Evolutionary conservation across 257 asterid species (phyloP).

Genomic region (Nicotiana obtusifolia): DNA sequence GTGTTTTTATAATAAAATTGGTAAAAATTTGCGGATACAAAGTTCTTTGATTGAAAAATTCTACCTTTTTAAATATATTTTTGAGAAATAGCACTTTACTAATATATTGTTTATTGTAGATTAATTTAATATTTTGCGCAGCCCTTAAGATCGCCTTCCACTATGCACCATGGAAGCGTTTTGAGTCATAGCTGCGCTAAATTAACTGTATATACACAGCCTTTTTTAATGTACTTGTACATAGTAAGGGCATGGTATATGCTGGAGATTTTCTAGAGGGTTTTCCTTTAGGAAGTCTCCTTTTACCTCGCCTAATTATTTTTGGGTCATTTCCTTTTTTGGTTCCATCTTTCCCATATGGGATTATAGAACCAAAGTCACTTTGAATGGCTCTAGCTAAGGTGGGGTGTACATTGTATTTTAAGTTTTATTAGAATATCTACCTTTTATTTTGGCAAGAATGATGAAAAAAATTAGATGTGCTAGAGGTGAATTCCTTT

Average conservation of each 20-base stretch:
- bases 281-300: not conserved
- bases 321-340: not conserved
- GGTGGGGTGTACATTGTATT: too few species aligned
- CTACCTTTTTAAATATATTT: too few species aligned
- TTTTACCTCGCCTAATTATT: not conserved
- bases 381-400: not conserved
- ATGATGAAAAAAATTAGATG: not conserved
- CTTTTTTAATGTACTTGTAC: not conserved
- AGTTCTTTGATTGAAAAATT: too few species aligned
- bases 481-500: too few species aligned
- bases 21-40: too few species aligned
- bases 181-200: slow-evolving; percentile 70
- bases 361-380: not conserved
- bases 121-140: slow-evolving; percentile 25
- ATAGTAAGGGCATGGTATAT: not conserved
- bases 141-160: slow-evolving; percentile 99
- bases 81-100: not conserved
- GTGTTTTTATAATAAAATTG: too few species aligned
- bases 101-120: not conserved
- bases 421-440: not conserved
- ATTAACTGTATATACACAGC: not conserved
- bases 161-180: slow-evolving; percentile 63
- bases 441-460: not conserved
- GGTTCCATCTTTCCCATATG: not conserved
- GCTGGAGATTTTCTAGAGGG: not conserved